phyloP scores from a whole-genome alignment of 2,329 filamentous ascomycete species.

The Nothophaeocryptopus gaeumannii region DNA sequence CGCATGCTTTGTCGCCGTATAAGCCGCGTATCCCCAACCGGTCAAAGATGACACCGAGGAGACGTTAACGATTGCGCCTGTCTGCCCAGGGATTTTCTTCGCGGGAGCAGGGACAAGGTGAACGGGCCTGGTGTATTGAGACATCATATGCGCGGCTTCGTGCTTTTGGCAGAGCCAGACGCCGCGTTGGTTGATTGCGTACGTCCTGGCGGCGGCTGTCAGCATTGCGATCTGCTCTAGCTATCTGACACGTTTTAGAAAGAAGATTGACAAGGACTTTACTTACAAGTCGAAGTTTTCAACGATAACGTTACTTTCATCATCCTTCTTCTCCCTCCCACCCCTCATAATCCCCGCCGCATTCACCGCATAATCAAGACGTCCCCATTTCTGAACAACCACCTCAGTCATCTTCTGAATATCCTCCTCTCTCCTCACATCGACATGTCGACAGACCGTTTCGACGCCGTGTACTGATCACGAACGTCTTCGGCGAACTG shows the following conservation, averaged over 20 bases:
- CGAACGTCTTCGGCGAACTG: slow-evolving; percentile 41
- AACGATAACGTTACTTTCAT: slow-evolving; percentile 1
- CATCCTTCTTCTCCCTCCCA: slow-evolving; percentile 6
- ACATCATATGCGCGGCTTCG: slow-evolving; percentile 8
- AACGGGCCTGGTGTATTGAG: background rate
- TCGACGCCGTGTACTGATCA: slow-evolving; percentile 2
- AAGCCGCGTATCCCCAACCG: slow-evolving; percentile 17
- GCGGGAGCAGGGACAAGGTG: slow-evolving; percentile 44
- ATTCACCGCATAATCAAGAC: slow-evolving; percentile 7
- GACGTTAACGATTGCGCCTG: slow-evolving; percentile 54
- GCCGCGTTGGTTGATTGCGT: slow-evolving; percentile 6
- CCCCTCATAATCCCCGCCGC: slow-evolving; percentile 3
- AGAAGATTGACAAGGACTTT: slow-evolving; percentile 36
- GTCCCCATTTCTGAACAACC: slow-evolving; percentile 3
- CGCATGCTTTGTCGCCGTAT: slow-evolving; percentile 25
- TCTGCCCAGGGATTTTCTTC: slow-evolving; percentile 50
- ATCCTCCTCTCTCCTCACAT: slow-evolving; percentile 2
- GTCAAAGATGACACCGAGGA: slow-evolving; percentile 9
- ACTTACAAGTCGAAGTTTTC: slow-evolving; percentile 38
- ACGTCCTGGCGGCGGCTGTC: too few relatives aligned
- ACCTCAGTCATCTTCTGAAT: slow-evolving; percentile 4
- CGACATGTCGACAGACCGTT: background rate
- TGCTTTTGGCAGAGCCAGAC: slow-evolving; percentile 3
- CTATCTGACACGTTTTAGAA: too few relatives aligned
- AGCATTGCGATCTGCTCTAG: too few relatives aligned